These are phyloP conservation scores for Chlamydomonas applanata DNA, from an alignment of 139 green algal species.

Conservation along the genomic window DNA sequence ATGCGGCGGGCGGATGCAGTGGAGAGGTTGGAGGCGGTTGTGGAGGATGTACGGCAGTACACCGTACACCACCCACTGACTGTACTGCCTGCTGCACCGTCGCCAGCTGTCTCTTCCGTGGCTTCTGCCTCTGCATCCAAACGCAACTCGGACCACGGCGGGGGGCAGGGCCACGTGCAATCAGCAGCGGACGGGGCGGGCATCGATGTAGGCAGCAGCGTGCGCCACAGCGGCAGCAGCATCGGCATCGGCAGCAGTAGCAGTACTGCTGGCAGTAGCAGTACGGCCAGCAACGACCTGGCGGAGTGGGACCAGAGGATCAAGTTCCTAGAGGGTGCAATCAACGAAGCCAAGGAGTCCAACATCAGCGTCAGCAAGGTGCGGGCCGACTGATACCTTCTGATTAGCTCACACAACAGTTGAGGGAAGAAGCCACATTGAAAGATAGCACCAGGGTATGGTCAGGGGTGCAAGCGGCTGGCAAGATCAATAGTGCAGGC, in stretches of 20 bases:
- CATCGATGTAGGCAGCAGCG: not conserved
- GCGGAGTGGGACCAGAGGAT: slow-evolving; percentile 35
- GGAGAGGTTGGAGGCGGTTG: slow-evolving; percentile 49
- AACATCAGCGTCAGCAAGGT: slow-evolving; percentile 62
- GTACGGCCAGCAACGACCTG: slow-evolving; percentile 11
- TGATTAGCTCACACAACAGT: too few relatives aligned
- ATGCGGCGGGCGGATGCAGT: slow-evolving; percentile 43
- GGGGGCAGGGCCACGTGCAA: not conserved
- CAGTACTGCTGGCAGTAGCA: not conserved
- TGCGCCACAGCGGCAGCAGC: not conserved
- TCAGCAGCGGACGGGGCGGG: not conserved
- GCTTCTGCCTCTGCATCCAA: too few relatives aligned
- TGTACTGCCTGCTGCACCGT: not conserved
- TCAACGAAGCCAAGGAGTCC: slow-evolving; percentile 60
- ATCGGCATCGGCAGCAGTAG: not conserved
- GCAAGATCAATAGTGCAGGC: too few relatives aligned
- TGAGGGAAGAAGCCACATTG: too few relatives aligned
- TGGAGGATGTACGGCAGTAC: slow-evolving; percentile 43
- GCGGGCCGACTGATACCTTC: too few relatives aligned
- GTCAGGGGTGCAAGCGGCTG: too few relatives aligned
- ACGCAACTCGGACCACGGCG: not conserved
- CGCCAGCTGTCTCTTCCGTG: slow-evolving; percentile 1
- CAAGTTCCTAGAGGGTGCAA: slow-evolving; percentile 54
- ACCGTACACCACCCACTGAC: slow-evolving; percentile 8
- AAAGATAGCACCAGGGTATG: too few relatives aligned